A percentile compares a stretch with the other conserved stretches of the same genome.
These are phyloP conservation scores for Conticribra weissflogii DNA, from an alignment of 108 stramenopile genomes.

Conservation along the genomic window DNA sequence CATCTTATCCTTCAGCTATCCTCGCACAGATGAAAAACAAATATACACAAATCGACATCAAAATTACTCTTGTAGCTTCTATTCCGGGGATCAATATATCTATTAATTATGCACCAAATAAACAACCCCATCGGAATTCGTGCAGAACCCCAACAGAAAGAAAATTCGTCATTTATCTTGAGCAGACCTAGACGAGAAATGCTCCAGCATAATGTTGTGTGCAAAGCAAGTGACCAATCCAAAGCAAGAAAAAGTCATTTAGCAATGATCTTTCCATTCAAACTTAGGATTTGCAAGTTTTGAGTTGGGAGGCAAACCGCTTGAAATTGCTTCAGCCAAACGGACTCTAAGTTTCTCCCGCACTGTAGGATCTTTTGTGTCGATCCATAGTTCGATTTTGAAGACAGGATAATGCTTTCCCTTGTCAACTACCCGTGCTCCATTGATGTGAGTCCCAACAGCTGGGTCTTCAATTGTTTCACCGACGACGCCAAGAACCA, in stretches of 20 bases:
- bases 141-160: slow-evolving; percentile 5
- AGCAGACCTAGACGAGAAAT: background rate
- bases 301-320: slow-evolving; percentile 60
- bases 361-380: slow-evolving; percentile 65
- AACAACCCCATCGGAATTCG: background rate
- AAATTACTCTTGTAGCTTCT: background rate
- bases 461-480: slow-evolving; percentile 85
- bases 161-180: background rate
- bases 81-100: background rate
- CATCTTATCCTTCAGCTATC: too few relatives aligned
- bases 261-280: slow-evolving; percentile 85
- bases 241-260: background rate
- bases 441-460: slow-evolving; percentile 77
- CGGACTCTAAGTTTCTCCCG: slow-evolving; percentile 62
- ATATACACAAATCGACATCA: background rate
- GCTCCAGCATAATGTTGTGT: background rate
- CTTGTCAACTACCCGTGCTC: slow-evolving; percentile 92
- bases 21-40: too few relatives aligned
- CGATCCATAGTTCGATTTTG: slow-evolving; percentile 88
- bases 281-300: slow-evolving; percentile 77
- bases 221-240: background rate
- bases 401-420: slow-evolving; percentile 74
- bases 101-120: background rate
- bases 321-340: slow-evolving; percentile 64
- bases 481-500: slow-evolving; percentile 87